Percentiles rank a stretch among this genome's conserved stretches.
phyloP scores from a whole-genome alignment of 768 basidiomycete genomes.

The Naganishia vaughanmartiniae region DNA sequence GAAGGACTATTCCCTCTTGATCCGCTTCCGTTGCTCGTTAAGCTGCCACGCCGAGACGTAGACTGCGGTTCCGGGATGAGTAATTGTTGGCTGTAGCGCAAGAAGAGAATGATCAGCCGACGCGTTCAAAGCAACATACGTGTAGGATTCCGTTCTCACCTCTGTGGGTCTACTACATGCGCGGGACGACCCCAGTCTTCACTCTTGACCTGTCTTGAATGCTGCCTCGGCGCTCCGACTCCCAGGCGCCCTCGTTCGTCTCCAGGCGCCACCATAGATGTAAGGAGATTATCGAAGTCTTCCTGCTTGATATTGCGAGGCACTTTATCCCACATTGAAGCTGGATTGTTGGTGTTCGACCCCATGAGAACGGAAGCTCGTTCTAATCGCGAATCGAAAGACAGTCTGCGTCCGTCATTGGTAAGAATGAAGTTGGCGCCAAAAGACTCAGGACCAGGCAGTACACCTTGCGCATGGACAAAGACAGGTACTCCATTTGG shows the following conservation, averaged over 20 bases:
- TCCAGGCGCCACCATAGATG: not conserved
- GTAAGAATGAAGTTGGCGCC: slow-evolving; percentile 33
- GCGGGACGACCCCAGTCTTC: slow-evolving; percentile 22
- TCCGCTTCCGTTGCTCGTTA: slow-evolving; percentile 17
- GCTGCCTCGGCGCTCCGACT: not conserved
- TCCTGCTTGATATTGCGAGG: slow-evolving; percentile 11
- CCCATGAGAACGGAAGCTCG: slow-evolving; percentile 13
- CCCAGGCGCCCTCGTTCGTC: not conserved
- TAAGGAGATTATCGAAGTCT: slow-evolving; percentile 3
- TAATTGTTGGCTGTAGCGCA: not conserved
- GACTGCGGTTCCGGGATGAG: slow-evolving; percentile 20
- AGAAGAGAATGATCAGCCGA: not conserved
- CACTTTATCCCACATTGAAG: not conserved
- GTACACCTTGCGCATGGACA: not conserved
- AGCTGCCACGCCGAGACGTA: slow-evolving; percentile 10
- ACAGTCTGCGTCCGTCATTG: slow-evolving; percentile 28
- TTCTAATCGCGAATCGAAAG: slow-evolving; percentile 29
- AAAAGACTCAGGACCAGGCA: slow-evolving; percentile 25
- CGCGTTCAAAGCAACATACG: not conserved
- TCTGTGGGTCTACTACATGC: slow-evolving; percentile 12
- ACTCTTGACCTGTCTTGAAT: slow-evolving; percentile 17
- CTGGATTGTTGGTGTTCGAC: not conserved
- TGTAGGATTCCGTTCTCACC: not conserved
- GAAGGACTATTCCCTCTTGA: slow-evolving; percentile 17
- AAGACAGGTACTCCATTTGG: slow-evolving; percentile 5